Evolutionary conservation across 495 filamentous ascomycete genomes (phyloP).

Genomic region (Aspergillus coremiiformis): DNA sequence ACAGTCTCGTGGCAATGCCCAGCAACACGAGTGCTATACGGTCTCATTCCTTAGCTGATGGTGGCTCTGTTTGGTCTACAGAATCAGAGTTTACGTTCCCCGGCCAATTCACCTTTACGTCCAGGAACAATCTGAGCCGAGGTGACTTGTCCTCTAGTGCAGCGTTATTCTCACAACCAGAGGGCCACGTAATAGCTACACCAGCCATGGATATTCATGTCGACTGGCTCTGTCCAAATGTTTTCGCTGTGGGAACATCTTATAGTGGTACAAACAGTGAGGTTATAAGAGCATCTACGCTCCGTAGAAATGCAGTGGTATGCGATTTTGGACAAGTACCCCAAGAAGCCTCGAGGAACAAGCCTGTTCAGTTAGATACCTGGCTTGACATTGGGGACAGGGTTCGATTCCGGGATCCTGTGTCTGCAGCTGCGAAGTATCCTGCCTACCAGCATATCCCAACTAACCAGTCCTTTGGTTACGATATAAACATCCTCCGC

Average conservation of each 20-base stretch:
- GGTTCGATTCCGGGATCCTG: constrained; percentile 48
- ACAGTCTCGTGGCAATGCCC: constrained; percentile 8
- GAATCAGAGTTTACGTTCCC: constrained; percentile 21
- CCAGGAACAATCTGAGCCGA: constrained; percentile 42
- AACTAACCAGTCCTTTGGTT: constrained; percentile 43
- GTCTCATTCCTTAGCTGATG: not conserved
- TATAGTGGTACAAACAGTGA: constrained; percentile 3
- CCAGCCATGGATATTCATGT: constrained; percentile 35
- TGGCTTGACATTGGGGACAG: constrained; percentile 32
- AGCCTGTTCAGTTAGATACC: constrained; percentile 8
- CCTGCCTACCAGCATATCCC: constrained; percentile 35
- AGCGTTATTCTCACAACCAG: constrained; percentile 34
- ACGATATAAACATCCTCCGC: constrained; percentile 51
- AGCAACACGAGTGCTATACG: not conserved
- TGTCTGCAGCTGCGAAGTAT: constrained; percentile 42
- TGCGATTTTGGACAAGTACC: constrained; percentile 21
- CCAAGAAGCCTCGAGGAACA: constrained; percentile 11
- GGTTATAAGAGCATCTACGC: constrained; percentile 14
- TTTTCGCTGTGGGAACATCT: constrained; percentile 17
- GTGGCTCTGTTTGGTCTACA: constrained; percentile 3
- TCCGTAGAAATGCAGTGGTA: constrained; percentile 16
- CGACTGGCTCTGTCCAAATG: constrained; percentile 44
- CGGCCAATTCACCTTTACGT: constrained; percentile 44
- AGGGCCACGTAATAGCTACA: constrained; percentile 41
- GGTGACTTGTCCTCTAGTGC: constrained; percentile 44